Conservation (phyloP, 257 asterid species). For the Solanum chmielewskii region DNA sequence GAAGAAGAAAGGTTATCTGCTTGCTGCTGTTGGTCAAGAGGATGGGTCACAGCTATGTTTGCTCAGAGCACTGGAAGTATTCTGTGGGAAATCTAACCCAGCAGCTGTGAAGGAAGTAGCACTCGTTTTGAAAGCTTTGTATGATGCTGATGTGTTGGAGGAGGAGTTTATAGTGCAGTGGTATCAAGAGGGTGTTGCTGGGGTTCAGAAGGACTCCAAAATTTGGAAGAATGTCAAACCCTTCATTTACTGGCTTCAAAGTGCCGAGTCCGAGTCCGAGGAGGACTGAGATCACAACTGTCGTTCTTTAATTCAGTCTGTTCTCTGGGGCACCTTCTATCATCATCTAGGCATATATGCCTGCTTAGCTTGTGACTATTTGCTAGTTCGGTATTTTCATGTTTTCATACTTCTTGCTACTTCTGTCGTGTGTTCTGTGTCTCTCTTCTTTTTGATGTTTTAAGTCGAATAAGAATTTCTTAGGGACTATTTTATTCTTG, state of each 20-base stretch:
- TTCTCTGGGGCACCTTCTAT: neutral
- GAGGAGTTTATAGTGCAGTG: constrained; percentile 13
- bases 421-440: neutral
- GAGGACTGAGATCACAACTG: neutral
- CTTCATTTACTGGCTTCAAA: constrained; percentile 18
- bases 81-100: constrained; percentile 4
- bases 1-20: constrained; percentile 11
- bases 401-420: neutral
- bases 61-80: constrained; percentile 3
- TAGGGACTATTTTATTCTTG: neutral
- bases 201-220: constrained; percentile 2
- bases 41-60: constrained; percentile 4
- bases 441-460: neutral
- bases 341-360: neutral
- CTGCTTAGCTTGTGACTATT: neutral
- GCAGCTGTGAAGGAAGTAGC: constrained; percentile 14
- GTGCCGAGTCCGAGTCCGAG: constrained; percentile 19
- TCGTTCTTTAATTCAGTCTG: neutral
- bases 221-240: constrained; percentile 16
- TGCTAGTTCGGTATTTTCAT: neutral
- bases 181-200: constrained; percentile 5
- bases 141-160: constrained; percentile 12
- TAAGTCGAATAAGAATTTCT: neutral
- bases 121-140: constrained; percentile 8
- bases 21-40: constrained; percentile 6